These are phyloP conservation scores for Candida suzukii DNA, from an alignment of 805 yeast genomes.

Conservation along the genomic window DNA sequence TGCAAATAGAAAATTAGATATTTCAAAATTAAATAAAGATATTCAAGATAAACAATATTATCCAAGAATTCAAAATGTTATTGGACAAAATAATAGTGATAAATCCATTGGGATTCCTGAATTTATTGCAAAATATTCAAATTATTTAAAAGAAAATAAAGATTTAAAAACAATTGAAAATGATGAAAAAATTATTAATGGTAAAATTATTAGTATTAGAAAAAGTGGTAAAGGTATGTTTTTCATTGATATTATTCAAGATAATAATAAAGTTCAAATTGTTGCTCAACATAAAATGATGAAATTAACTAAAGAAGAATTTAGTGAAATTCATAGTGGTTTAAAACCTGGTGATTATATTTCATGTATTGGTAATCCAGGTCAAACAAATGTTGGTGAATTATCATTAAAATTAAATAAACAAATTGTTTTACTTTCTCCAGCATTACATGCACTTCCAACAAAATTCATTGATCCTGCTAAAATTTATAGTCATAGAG, in stretches of 20 bases:
- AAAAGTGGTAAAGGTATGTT: slow-evolving; percentile 61
- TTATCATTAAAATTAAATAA: slow-evolving; percentile 54
- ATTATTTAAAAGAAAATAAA: slow-evolving; percentile 14
- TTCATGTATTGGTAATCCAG: slow-evolving; percentile 61
- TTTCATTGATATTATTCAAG: slow-evolving; percentile 66
- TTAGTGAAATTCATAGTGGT: slow-evolving; percentile 29
- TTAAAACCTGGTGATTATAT: slow-evolving; percentile 71
- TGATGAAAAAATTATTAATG: slow-evolving; percentile 32
- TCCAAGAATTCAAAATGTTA: slow-evolving; percentile 12
- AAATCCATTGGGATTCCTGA: slow-evolving; percentile 21
- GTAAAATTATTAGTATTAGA: slow-evolving; percentile 52
- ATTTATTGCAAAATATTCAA: slow-evolving; percentile 26
- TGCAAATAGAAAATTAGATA: slow-evolving; percentile 21
- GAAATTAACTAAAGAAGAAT: slow-evolving; percentile 34
- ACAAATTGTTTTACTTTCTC: slow-evolving; percentile 51
- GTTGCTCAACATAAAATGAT: slow-evolving; percentile 49
- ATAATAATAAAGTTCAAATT: slow-evolving; percentile 49
- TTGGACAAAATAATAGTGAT: neutral
- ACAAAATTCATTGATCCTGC: slow-evolving; percentile 48
- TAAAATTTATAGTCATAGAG: slow-evolving; percentile 59
- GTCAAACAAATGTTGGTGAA: slow-evolving; percentile 72
- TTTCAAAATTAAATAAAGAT: slow-evolving; percentile 5
- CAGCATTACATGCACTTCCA: slow-evolving; percentile 68
- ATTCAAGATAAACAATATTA: slow-evolving; percentile 19
- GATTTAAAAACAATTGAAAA: slow-evolving; percentile 16